Conservation (phyloP, 495 filamentous ascomycete genomes). For the Penicillium bialowiezense region DNA sequence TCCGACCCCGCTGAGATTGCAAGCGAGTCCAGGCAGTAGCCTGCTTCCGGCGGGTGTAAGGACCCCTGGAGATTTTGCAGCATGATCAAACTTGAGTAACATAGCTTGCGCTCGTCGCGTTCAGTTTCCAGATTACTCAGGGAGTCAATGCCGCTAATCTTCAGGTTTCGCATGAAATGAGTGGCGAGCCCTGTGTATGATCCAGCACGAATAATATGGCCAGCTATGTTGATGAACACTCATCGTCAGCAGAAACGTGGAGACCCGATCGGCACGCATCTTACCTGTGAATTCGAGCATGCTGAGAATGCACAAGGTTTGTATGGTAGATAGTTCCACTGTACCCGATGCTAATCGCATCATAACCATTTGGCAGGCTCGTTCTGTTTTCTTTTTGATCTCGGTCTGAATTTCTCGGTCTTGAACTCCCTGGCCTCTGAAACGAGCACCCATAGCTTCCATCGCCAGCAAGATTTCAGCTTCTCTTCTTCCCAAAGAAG, state of each 20-base stretch:
- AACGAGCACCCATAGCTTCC: conserved; percentile 35
- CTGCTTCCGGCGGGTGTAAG: conserved; percentile 9
- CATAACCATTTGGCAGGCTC: conserved; percentile 28
- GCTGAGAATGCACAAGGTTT: conserved; percentile 39
- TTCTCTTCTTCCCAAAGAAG: conserved; percentile 25
- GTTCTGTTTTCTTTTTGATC: conserved; percentile 26
- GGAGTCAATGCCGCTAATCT: conserved; percentile 16
- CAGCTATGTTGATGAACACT: conserved; percentile 16
- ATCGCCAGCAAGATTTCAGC: conserved; percentile 35
- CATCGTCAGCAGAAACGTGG: background rate
- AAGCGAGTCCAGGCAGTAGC: background rate
- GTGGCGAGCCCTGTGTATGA: conserved; percentile 34
- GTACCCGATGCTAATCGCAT: conserved; percentile 28
- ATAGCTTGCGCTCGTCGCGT: conserved; percentile 35
- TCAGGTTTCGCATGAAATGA: conserved; percentile 34
- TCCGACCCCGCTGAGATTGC: background rate
- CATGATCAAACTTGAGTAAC: conserved; percentile 37
- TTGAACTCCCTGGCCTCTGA: conserved; percentile 12
- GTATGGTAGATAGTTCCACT: conserved; percentile 42
- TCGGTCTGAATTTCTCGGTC: conserved; percentile 8
- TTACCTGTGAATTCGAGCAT: conserved; percentile 42
- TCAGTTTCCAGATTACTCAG: conserved; percentile 22
- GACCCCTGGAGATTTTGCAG: conserved; percentile 35
- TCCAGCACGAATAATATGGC: conserved; percentile 36
- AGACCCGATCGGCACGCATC: background rate